Base-by-base conservation (phyloP, 83 land plant genomes). In the Isoetes engelmannii region DNA sequence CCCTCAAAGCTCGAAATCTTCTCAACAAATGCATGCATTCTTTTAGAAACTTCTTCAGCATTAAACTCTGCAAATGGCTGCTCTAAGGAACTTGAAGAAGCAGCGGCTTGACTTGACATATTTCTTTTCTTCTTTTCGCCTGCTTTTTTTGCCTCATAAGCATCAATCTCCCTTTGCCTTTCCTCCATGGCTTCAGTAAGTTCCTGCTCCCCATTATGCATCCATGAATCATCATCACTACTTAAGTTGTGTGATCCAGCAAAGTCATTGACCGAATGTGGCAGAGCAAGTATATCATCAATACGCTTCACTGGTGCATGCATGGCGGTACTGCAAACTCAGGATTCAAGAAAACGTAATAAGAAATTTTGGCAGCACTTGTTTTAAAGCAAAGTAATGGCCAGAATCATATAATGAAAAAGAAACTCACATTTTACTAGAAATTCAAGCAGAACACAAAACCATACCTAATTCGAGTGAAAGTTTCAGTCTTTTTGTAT, bases 201-300 rank as follows among this genome's bases (percentile, higher is more conserved):
- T 61, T 94, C 98, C 47, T 81, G 82, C 65, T 94, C 98, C 41
- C 92, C 98, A 81, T 67, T 67, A 53, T 94, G 90, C 6, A 94
- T 74, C 98, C 98, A 94, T 7, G 88, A 76, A 72, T 94, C 92
- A 69, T 84, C 84, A 82, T 94, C 96, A 47, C 81, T 80, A 15
- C 80, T 77, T 49, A 77, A 82, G 61, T 82, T 56, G 7, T 78
- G 77, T 55, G 65, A 51, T 65, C 61, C 73, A 15, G 61, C 47
- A 71, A 87, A 92, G 68, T 89, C 95, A 55, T 75, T 49, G 3
- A 65, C 55, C 1, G 84, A 79, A 73, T 76, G 75, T 5, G 87
- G 85, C n/a, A 84, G 56, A 28, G 85, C 48, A 48, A 94, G 82
- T 68, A 90, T 86, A 45, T 94, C 96, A 61, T 85, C 81, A 21